Percentiles rank a stretch among this genome's conserved stretches.
These are phyloP conservation scores for Meredithiella fracta DNA, from an alignment of 2,329 filamentous ascomycete species.

Conservation along the genomic window DNA sequence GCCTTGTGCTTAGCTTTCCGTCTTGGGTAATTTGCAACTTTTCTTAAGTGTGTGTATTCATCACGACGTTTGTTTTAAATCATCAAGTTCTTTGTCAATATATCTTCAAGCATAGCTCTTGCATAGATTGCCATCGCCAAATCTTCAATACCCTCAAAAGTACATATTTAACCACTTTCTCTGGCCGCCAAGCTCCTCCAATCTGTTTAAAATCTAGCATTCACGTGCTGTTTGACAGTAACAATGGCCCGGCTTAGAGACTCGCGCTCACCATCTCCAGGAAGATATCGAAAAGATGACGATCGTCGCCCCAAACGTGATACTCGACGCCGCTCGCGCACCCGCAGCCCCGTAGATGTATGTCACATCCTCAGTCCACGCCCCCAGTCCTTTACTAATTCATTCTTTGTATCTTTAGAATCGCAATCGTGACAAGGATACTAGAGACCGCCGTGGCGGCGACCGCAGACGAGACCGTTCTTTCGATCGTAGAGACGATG, in stretches of 20 bases:
- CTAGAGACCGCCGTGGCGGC: constrained; percentile 32
- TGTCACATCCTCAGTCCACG: constrained; percentile 20
- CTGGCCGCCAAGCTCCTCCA: constrained; percentile 10
- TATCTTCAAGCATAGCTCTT: not conserved
- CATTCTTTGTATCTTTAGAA: constrained; percentile 32
- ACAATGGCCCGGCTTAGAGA: constrained; percentile 48
- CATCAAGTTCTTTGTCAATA: not conserved
- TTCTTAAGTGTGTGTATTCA: not conserved
- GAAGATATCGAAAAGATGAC: constrained; percentile 37
- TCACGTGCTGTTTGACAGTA: not conserved
- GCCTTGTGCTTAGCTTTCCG: constrained; percentile 2
- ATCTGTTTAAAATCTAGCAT: constrained; percentile 23
- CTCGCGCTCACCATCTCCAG: constrained; percentile 66
- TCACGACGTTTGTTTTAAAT: not conserved
- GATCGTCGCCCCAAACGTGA: constrained; percentile 32
- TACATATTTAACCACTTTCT: constrained; percentile 15
- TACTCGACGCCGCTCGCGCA: constrained; percentile 39
- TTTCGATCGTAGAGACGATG: constrained; percentile 48
- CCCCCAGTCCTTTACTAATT: not conserved
- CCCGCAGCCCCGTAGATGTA: constrained; percentile 46
- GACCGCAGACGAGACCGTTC: constrained; percentile 56
- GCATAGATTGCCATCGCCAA: no score
- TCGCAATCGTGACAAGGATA: constrained; percentile 40
- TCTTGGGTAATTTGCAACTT: no score
- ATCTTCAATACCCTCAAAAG: not conserved